Evolutionary conservation across 208 protist genomes (phyloP).

Genomic region (Trypanosoma melophagium): DNA sequence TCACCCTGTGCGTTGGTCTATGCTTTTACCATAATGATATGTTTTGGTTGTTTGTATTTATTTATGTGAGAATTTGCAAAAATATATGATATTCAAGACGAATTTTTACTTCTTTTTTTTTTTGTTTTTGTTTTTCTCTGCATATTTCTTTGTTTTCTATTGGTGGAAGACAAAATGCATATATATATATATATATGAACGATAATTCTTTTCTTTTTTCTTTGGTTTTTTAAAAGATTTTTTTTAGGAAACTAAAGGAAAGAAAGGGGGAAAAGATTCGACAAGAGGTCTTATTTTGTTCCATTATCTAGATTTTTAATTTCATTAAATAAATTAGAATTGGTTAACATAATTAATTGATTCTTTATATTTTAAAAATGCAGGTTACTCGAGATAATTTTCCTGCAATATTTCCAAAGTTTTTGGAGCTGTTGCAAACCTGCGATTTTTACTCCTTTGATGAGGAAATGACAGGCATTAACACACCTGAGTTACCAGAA

Average conservation of each 20-base stretch:
- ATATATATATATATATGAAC: not conserved
- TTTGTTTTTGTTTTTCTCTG: too few species aligned
- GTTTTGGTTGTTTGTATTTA: not conserved
- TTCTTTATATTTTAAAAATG: conserved; percentile 34
- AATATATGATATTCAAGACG: too few species aligned
- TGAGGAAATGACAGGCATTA: conserved; percentile 89
- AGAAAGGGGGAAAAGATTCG: not conserved
- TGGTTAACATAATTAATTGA: conserved; percentile 1
- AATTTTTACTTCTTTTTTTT: too few species aligned
- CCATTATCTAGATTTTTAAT: not conserved
- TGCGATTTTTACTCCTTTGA: conserved; percentile 87
- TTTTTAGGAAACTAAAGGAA: conserved; percentile 1
- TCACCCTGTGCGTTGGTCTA: conserved; percentile 62
- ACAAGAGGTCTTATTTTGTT: not conserved
- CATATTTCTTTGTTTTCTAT: not conserved
- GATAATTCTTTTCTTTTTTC: too few species aligned
- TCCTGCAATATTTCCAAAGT: conserved; percentile 60
- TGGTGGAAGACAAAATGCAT: not conserved
- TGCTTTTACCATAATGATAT: conserved; percentile 23
- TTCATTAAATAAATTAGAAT: not conserved
- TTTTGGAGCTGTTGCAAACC: conserved; percentile 55
- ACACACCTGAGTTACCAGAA: conserved; percentile 54
- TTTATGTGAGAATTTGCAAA: not conserved
- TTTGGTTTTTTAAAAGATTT: not conserved
- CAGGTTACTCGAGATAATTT: conserved; percentile 74